Conservation (phyloP, 305 asterid genomes). For the Fraxinus velutina region DNA sequence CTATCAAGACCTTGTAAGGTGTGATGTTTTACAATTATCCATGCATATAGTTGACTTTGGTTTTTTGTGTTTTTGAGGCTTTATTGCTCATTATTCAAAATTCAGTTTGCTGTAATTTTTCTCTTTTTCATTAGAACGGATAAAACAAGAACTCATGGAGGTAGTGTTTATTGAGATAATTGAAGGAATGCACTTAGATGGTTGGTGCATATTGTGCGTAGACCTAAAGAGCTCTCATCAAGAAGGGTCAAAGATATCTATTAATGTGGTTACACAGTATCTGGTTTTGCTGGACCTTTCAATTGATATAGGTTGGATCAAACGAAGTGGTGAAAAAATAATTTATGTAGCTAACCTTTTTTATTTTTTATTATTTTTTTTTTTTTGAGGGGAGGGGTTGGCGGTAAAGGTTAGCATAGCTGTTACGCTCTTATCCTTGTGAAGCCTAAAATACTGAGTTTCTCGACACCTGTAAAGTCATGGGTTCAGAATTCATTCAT, state of each 20-base stretch:
- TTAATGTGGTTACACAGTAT: neutral
- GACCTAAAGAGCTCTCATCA: neutral
- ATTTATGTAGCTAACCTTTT: neutral
- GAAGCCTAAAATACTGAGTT: neutral
- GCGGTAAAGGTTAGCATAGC: neutral
- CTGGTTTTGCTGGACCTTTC: neutral
- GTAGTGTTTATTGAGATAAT: neutral
- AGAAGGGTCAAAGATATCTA: neutral
- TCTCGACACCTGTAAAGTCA: neutral
- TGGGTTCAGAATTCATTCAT: neutral
- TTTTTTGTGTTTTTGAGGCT: conserved; percentile 16
- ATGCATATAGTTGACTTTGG: neutral
- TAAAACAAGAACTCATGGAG: neutral
- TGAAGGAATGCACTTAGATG: neutral
- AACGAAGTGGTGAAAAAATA: neutral
- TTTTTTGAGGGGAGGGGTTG: neutral
- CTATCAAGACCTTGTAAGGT: conserved; percentile 85
- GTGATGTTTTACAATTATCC: conserved; percentile 19
- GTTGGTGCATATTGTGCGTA: neutral
- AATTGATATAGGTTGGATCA: neutral
- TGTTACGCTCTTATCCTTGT: neutral
- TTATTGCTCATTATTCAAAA: neutral
- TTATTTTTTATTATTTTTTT: too few species aligned
- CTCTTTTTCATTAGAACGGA: neutral
- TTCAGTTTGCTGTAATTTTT: neutral